Conservation (phyloP, 1,284 basidiomycete species). For the Dichomitus squalens region DNA sequence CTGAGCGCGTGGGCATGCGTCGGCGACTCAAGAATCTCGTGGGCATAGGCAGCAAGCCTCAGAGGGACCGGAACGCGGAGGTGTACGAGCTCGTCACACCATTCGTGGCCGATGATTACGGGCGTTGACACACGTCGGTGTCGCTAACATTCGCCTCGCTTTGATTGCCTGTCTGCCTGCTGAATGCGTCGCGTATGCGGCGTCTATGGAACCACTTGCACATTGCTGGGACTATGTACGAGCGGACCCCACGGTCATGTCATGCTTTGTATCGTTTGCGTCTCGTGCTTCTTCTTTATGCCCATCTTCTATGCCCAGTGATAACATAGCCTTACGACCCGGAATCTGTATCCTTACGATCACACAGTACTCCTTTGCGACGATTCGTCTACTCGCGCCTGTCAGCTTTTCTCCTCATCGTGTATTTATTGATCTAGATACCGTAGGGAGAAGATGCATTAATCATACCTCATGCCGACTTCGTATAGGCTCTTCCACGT, state of each 20-base stretch:
- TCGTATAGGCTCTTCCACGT: no score
- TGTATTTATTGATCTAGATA: background rate
- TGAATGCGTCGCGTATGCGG: background rate
- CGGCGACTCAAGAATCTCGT: slow-evolving; percentile 61
- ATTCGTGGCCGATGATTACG: slow-evolving; percentile 47
- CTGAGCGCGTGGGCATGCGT: slow-evolving; percentile 41
- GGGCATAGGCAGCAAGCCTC: slow-evolving; percentile 49
- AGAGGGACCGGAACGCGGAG: slow-evolving; percentile 64
- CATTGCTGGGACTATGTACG: background rate
- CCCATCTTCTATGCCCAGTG: background rate
- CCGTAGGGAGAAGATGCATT: background rate
- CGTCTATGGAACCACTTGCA: background rate
- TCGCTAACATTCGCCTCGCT: background rate
- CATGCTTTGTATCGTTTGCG: no score
- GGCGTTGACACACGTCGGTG: slow-evolving; percentile 10
- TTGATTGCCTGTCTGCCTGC: background rate
- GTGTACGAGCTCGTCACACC: slow-evolving; percentile 80
- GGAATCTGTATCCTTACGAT: background rate
- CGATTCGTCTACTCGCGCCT: background rate
- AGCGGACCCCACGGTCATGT: background rate
- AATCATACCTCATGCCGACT: background rate
- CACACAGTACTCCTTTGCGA: background rate
- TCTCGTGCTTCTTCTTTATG: no score
- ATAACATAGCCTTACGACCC: background rate
- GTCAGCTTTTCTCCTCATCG: background rate